Conservation (phyloP, 208 protist genomes). For the Trypanosoma lewisi region DNA sequence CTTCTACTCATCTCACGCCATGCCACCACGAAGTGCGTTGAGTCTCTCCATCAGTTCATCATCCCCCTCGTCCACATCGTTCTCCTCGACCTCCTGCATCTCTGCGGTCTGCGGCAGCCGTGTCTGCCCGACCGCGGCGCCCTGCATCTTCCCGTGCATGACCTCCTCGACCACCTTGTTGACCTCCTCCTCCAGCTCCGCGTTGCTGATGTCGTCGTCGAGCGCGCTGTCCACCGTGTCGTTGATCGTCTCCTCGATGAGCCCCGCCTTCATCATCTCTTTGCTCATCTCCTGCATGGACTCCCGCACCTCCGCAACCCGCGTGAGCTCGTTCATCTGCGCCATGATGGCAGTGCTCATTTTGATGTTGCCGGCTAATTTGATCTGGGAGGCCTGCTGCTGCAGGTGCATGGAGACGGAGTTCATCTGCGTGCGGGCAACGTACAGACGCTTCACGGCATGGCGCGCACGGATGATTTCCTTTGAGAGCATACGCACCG, state of each 20-base stretch:
- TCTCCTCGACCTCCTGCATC: conserved; percentile 18
- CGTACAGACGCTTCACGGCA: conserved; percentile 77
- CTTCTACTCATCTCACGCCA: neutral
- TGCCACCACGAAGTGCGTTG: conserved; percentile 46
- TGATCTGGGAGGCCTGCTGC: conserved; percentile 79
- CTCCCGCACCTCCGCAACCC: conserved; percentile 72
- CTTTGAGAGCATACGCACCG: conserved; percentile 82
- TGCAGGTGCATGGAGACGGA: conserved; percentile 87
- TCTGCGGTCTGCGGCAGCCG: conserved; percentile 44
- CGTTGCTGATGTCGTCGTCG: conserved; percentile 83
- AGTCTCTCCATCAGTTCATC: conserved; percentile 56
- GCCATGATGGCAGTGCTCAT: conserved; percentile 82
- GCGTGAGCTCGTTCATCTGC: conserved; percentile 82
- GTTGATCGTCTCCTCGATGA: conserved; percentile 90
- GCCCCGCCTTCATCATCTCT: conserved; percentile 88
- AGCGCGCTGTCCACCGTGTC: conserved; percentile 83
- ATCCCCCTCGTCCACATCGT: conserved; percentile 45
- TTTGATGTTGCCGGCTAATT: conserved; percentile 67
- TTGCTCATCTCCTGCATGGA: conserved; percentile 78
- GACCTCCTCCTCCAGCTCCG: conserved; percentile 87
- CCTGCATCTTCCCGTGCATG: conserved; percentile 64
- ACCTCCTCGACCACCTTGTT: conserved; percentile 87
- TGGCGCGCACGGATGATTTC: conserved; percentile 80
- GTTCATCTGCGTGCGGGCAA: conserved; percentile 90
- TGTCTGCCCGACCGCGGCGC: conserved; percentile 47